Evolutionary conservation across 345 rosid species (phyloP).

Genomic region (Stellera chamaejasme): DNA sequence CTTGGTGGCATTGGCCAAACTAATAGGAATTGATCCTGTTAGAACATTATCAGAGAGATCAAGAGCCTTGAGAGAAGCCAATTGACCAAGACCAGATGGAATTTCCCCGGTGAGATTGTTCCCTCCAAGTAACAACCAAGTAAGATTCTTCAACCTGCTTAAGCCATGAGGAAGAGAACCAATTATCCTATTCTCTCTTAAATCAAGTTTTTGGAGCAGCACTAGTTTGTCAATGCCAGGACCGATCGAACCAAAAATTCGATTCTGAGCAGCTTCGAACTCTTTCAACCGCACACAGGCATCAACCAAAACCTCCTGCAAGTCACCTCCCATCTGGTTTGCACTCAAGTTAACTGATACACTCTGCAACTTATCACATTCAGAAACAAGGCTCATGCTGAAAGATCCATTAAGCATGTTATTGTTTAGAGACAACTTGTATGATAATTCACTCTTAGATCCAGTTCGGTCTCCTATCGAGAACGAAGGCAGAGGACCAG

Average conservation of each 20-base stretch:
- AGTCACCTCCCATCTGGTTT: constrained; percentile 31
- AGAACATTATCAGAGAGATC: constrained; percentile 52
- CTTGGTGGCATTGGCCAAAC: constrained; percentile 26
- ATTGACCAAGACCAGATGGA: constrained; percentile 36
- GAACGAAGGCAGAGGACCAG: constrained; percentile 40
- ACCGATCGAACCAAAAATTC: constrained; percentile 33
- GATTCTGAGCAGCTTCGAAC: constrained; percentile 50
- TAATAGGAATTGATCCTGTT: constrained; percentile 42
- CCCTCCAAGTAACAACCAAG: constrained; percentile 35
- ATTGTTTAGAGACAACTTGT: constrained; percentile 41
- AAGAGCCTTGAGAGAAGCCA: constrained; percentile 33
- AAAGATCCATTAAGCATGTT: constrained; percentile 40
- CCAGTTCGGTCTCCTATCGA: constrained; percentile 29
- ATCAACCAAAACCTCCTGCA: constrained; percentile 18
- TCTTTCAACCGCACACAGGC: constrained; percentile 26
- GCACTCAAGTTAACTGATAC: constrained; percentile 46
- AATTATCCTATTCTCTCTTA: constrained; percentile 39
- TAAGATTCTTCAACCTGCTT: constrained; percentile 28
- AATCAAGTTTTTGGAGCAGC: constrained; percentile 36
- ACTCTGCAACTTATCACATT: constrained; percentile 28
- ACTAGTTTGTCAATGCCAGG: constrained; percentile 29
- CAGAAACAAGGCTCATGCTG: constrained; percentile 23
- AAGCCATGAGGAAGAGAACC: constrained; percentile 38
- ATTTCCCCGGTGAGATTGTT: constrained; percentile 45
- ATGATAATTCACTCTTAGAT: constrained; percentile 16